A percentile compares a stretch with the other conserved stretches of the same genome.
These are phyloP conservation scores for Serendipita sp. DNA, from an alignment of 768 basidiomycete genomes.

Conservation along the genomic window DNA sequence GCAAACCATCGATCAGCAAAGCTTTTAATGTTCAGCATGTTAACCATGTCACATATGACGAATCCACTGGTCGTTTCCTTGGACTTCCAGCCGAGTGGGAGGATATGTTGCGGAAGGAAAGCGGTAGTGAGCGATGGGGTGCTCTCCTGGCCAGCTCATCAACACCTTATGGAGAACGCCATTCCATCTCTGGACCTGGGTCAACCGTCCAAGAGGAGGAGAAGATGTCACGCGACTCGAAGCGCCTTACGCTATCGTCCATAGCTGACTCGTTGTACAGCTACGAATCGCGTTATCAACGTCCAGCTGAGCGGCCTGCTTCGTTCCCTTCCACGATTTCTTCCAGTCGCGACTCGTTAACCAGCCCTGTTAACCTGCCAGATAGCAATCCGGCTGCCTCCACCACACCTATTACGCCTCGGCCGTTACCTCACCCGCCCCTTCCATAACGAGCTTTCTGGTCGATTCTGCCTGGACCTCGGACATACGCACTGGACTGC, in stretches of 20 bases:
- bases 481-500: not conserved
- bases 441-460: not conserved
- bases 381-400: not conserved
- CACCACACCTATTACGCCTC: not conserved
- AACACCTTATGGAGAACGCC: not conserved
- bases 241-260: not conserved
- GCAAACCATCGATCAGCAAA: not conserved
- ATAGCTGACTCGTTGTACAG: not conserved
- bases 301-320: not conserved
- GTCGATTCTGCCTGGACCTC: not conserved
- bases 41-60: slow-evolving; percentile 1
- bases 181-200: not conserved
- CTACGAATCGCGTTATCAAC: not conserved
- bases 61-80: not conserved
- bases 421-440: not conserved
- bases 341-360: not conserved
- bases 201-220: not conserved
- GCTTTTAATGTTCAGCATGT: not conserved
- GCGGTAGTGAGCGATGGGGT: not conserved
- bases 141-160: not conserved
- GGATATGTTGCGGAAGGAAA: not conserved
- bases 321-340: not conserved
- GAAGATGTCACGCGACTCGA: not conserved
- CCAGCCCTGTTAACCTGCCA: not conserved
- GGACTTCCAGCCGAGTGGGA: not conserved